Evolutionary conservation across 2,329 filamentous ascomycete species (phyloP), one percentile per base, ranked within the genome.

Genomic region (Sporothrix inflata): DNA sequence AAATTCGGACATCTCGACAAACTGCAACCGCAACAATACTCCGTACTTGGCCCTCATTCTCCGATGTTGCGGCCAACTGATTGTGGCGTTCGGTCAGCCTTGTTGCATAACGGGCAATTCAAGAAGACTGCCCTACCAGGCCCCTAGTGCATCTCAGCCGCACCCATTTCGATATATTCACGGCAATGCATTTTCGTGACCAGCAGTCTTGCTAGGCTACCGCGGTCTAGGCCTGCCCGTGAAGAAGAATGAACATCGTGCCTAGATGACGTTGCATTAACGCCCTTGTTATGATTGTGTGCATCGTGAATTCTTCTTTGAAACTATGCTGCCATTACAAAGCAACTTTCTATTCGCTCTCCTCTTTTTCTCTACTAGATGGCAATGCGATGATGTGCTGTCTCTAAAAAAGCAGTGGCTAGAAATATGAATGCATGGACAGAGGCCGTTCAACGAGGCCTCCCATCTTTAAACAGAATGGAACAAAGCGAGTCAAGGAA

Each of bases 311-410:
- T 30, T 9, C 7, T 38, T 21, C 19, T 12, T 40, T 63, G 9
- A 24, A 61, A 45, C 60, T 27, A 45, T 65, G 60, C n/a, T 65
- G 3, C 42, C 38, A 60, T 60, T n/a, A 14, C 55, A 40, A 60
- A 38, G 34, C 55, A 60, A 16, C 30, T 12, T 38, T 1, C 1
- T 34, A 40, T 60, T 21, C 16, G 2, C 0, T 19, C 49, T 57
- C 8, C 12, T 55, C 53, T 3, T 34, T 24, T 60, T 60, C 16
- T 34, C 30, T n/a, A n/a, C 8, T 60, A 21, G 30, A 61, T 61
- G 55, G 12, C 19, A n/a, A 40, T 40, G 51, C 16, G 5, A 60
- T 65, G 38, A 42, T 65, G 21, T 19, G 21, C 21, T 21, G 38
- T 14, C n/a, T 65, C 60, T 45, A 63, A 63, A 40, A 40, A 19